These are phyloP conservation scores for Aspergillus caelatus DNA, from an alignment of 2,329 filamentous ascomycete species.

Conservation along the genomic window DNA sequence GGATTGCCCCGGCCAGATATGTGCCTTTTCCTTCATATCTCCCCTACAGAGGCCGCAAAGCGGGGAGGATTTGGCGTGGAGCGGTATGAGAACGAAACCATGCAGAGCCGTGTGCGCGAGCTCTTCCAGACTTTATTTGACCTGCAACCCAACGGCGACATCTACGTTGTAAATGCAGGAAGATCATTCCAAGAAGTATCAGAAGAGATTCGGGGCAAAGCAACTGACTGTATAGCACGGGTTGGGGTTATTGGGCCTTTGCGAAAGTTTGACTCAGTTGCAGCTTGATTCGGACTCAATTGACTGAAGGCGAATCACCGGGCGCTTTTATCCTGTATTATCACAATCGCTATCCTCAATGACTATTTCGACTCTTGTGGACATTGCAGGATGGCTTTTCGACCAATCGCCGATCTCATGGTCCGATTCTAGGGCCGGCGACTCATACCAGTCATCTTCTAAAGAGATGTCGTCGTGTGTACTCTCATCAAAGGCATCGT, in stretches of 20 bases:
- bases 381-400: constrained; percentile 13
- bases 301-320: not conserved
- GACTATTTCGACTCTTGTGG: constrained; percentile 42
- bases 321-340: constrained; percentile 43
- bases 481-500: constrained; percentile 21
- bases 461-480: constrained; percentile 27
- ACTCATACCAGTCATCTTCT: constrained; percentile 39
- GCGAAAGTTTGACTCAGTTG: constrained; percentile 36
- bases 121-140: constrained; percentile 65
- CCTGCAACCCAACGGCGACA: constrained; percentile 53
- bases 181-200: constrained; percentile 55
- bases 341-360: constrained; percentile 62
- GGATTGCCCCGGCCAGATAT: constrained; percentile 86
- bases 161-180: constrained; percentile 60
- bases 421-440: constrained; percentile 30
- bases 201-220: constrained; percentile 37
- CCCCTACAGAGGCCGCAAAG: constrained; percentile 69
- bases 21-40: constrained; percentile 83
- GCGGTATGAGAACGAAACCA: constrained; percentile 80
- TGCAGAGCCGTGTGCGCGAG: constrained; percentile 78
- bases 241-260: constrained; percentile 39
- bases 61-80: constrained; percentile 89
- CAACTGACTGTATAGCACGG: constrained; percentile 32
- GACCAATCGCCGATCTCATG: constrained; percentile 21
- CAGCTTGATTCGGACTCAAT: constrained; percentile 3